These are phyloP conservation scores for Trichosporon faecale DNA, from an alignment of 1,284 basidiomycete species.

Conservation along the genomic window DNA sequence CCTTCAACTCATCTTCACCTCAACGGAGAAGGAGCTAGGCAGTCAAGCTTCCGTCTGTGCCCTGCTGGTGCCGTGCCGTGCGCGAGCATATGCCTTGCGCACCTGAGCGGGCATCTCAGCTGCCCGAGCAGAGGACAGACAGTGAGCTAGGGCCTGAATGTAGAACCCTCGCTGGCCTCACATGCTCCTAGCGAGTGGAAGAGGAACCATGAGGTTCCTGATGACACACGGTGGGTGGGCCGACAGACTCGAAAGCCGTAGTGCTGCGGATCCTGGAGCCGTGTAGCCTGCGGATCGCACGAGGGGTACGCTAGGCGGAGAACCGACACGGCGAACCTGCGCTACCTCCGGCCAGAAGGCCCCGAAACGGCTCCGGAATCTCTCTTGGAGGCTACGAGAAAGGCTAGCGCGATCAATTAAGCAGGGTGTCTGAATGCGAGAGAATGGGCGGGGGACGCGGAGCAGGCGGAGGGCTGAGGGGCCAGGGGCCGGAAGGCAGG, in stretches of 20 bases:
- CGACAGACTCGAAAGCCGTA: too few relatives aligned
- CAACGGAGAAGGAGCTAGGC: too few relatives aligned
- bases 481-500: background rate
- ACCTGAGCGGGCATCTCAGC: background rate
- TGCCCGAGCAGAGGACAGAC: background rate
- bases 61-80: background rate
- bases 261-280: background rate
- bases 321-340: background rate
- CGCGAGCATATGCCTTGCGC: background rate
- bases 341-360: background rate
- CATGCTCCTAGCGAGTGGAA: background rate
- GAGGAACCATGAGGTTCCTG: background rate
- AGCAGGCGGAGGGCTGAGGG: background rate
- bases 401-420: background rate
- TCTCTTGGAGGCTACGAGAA: background rate
- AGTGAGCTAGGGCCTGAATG: background rate
- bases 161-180: background rate
- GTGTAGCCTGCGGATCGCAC: background rate
- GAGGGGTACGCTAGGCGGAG: background rate
- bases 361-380: background rate
- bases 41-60: background rate
- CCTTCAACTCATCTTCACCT: background rate
- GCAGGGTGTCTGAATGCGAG: background rate
- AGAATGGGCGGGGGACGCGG: background rate
- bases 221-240: too few relatives aligned